These are phyloP conservation scores for Colletotrichum karsti DNA, from an alignment of 2,329 filamentous ascomycete genomes.

Conservation along the genomic window DNA sequence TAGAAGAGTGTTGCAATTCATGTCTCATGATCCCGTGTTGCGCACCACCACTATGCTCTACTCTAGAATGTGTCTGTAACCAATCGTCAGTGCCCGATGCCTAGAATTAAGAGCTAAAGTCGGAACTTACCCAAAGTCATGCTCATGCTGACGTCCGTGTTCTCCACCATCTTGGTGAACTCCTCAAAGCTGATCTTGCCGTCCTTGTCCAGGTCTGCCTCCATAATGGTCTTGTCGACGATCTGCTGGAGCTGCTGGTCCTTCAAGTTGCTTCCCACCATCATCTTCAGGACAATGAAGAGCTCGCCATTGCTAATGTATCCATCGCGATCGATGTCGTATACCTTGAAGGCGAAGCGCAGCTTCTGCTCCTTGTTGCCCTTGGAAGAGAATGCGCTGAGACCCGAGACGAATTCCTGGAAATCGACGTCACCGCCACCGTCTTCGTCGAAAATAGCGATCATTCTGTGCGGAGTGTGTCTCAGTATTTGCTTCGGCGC, in stretches of 20 bases:
- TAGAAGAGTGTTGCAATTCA: constrained; percentile 26
- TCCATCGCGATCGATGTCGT: constrained; percentile 98
- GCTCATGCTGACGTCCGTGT: constrained; percentile 81
- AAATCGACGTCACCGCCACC: constrained; percentile 98
- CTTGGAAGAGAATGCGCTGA: constrained; percentile 96
- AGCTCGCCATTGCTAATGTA: constrained; percentile 99
- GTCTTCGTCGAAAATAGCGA: constrained; percentile 98
- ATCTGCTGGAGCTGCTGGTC: constrained; percentile 99
- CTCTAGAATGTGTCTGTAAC: constrained; percentile 25
- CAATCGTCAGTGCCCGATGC: not conserved
- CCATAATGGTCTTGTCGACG: constrained; percentile 99
- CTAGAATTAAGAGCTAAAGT: not conserved
- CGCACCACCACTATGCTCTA: not conserved
- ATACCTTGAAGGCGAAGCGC: constrained; percentile 97
- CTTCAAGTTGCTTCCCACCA: constrained; percentile 99
- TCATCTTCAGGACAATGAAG: constrained; percentile 99
- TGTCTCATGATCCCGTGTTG: constrained; percentile 26
- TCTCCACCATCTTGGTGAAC: constrained; percentile 99
- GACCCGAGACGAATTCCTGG: constrained; percentile 95
- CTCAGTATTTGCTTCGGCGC: not conserved
- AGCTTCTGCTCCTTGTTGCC: constrained; percentile 99
- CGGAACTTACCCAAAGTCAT: constrained; percentile 72
- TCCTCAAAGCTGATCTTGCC: constrained; percentile 99
- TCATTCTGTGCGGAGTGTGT: constrained; percentile 76
- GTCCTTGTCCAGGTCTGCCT: constrained; percentile 94